These are phyloP conservation scores for Tulasnella sp. DNA, from an alignment of 768 basidiomycete species.

Conservation along the genomic window DNA sequence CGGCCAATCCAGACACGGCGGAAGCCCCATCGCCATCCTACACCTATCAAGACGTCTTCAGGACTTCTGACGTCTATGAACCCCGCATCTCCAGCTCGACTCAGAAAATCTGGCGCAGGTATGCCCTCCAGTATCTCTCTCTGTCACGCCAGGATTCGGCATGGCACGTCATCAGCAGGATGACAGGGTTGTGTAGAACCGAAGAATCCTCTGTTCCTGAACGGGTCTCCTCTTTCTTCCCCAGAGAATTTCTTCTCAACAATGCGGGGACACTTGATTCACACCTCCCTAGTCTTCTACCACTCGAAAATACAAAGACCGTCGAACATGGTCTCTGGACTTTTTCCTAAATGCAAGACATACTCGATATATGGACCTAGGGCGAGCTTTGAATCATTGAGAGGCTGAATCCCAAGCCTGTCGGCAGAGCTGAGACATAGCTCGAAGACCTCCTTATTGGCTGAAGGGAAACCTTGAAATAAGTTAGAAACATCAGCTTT, in stretches of 20 bases:
- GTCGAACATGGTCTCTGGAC: background rate
- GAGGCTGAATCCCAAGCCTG: conserved; percentile 57
- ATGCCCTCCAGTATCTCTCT: background rate
- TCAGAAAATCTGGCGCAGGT: conserved; percentile 15
- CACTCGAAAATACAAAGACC: conserved; percentile 33
- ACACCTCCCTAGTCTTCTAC: conserved; percentile 67
- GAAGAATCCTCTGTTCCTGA: conserved; percentile 15
- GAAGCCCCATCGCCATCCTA: background rate
- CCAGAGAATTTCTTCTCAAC: conserved; percentile 37
- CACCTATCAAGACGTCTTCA: background rate
- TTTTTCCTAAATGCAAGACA: background rate
- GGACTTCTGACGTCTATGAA: background rate
- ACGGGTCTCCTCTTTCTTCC: conserved; percentile 36
- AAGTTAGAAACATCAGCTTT: conserved; percentile 22
- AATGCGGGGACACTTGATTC: conserved; percentile 33
- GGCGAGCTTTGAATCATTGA: conserved; percentile 56
- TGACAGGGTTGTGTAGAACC: conserved; percentile 16
- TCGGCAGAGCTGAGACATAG: conserved; percentile 72
- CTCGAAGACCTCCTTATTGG: conserved; percentile 62
- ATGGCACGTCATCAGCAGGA: conserved; percentile 15
- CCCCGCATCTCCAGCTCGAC: conserved; percentile 12
- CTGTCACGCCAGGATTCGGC: conserved; percentile 13
- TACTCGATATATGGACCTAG: conserved; percentile 42
- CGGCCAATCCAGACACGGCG: background rate
- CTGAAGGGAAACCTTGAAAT: conserved; percentile 50